Evolutionary conservation across 2,329 filamentous ascomycete species (phyloP).

Genomic region (Fusarium buharicum): DNA sequence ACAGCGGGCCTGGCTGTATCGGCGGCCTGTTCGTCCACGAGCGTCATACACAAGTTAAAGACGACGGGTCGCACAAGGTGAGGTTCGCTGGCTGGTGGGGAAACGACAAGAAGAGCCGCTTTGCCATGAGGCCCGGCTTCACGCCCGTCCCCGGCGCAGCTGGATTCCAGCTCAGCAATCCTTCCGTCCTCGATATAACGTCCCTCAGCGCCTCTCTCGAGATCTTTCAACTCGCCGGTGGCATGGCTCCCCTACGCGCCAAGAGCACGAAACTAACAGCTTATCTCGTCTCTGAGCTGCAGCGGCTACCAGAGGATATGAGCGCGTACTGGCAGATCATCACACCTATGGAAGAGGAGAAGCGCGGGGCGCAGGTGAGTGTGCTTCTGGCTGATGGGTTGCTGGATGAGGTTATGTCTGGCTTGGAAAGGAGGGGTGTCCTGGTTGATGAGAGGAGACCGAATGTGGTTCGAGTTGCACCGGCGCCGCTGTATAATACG

Average conservation of each 20-base stretch:
- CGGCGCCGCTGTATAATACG: constrained; percentile 82
- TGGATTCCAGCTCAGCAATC: constrained; percentile 83
- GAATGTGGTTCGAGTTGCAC: constrained; percentile 81
- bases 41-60: constrained; percentile 66
- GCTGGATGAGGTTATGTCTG: constrained; percentile 71
- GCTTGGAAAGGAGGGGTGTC: constrained; percentile 72
- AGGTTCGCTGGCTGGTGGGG: constrained; percentile 86
- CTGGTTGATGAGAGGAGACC: constrained; percentile 84
- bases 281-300: constrained; percentile 75
- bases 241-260: constrained; percentile 67
- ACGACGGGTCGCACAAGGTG: constrained; percentile 61
- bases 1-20: constrained; percentile 81
- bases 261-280: constrained; percentile 69
- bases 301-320: constrained; percentile 42
- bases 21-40: constrained; percentile 82
- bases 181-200: constrained; percentile 75
- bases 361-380: constrained; percentile 82
- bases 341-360: constrained; percentile 70
- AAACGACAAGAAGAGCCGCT: constrained; percentile 74
- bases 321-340: constrained; percentile 64
- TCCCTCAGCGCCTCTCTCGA: constrained; percentile 76
- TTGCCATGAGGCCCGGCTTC: constrained; percentile 82
- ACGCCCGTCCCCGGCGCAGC: constrained; percentile 77
- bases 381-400: constrained; percentile 72
- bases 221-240: constrained; percentile 63